phyloP scores from a whole-genome alignment of 495 filamentous ascomycete species.

The Penicillium bovifimosum region DNA sequence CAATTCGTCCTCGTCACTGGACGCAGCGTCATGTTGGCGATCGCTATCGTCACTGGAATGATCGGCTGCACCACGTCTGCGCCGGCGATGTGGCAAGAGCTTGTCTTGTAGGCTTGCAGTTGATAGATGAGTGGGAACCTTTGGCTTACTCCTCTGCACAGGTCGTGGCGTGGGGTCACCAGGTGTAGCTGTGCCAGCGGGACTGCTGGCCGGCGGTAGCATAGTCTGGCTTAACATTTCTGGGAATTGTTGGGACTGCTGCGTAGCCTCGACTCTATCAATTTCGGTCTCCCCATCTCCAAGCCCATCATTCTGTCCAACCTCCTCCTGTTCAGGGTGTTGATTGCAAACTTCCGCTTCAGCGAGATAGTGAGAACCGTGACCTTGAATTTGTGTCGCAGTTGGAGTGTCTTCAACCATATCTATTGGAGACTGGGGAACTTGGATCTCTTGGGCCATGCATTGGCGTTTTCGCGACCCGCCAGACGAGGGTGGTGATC shows the following conservation, averaged over 20 bases:
- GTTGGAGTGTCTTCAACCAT: conserved; percentile 15
- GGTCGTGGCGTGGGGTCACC: conserved; percentile 7
- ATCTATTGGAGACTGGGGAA: conserved; percentile 16
- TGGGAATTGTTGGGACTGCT: conserved; percentile 16
- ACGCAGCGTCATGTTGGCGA: conserved; percentile 24
- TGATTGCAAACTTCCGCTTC: not conserved
- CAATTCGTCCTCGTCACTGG: conserved; percentile 40
- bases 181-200: conserved; percentile 19
- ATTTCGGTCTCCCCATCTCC: not conserved
- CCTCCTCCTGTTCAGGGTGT: not conserved
- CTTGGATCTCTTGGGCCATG: conserved; percentile 16
- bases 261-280: conserved; percentile 10
- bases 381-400: not conserved
- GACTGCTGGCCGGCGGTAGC: conserved; percentile 48
- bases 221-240: conserved; percentile 45
- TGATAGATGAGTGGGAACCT: conserved; percentile 34
- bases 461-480: conserved; percentile 39
- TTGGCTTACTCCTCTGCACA: conserved; percentile 23
- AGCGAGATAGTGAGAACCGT: not conserved
- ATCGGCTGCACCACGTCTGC: conserved; percentile 13
- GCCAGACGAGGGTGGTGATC: conserved; percentile 23
- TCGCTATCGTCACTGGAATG: conserved; percentile 34
- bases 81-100: conserved; percentile 41
- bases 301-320: not conserved
- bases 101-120: conserved; percentile 45